These are phyloP conservation scores for Colletotrichum tabaci DNA, from an alignment of 2,329 filamentous ascomycete species.

Conservation along the genomic window DNA sequence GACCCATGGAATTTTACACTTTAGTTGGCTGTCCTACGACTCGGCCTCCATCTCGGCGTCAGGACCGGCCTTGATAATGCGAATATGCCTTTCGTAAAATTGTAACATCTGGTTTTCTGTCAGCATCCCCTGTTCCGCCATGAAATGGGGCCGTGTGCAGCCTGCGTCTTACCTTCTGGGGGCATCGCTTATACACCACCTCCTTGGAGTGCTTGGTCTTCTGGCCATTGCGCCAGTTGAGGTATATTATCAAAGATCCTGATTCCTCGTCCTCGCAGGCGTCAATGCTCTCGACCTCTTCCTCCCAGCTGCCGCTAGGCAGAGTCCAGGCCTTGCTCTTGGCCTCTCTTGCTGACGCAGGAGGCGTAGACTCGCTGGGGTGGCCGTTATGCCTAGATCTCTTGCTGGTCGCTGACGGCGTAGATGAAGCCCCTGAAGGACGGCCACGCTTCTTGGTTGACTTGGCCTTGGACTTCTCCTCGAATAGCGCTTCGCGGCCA, in stretches of 20 bases:
- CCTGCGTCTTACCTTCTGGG: slow-evolving; percentile 75
- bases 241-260: slow-evolving; percentile 75
- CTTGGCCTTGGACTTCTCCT: slow-evolving; percentile 64
- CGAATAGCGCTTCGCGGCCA: slow-evolving; percentile 71
- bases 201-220: slow-evolving; percentile 81
- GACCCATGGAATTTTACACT: neutral
- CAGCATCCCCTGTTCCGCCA: neutral
- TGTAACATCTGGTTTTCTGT: slow-evolving; percentile 66
- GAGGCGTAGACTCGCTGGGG: slow-evolving; percentile 64
- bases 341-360: slow-evolving; percentile 57
- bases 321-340: slow-evolving; percentile 70
- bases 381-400: slow-evolving; percentile 65
- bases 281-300: slow-evolving; percentile 78
- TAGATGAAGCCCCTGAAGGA: slow-evolving; percentile 54
- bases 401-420: slow-evolving; percentile 59
- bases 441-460: slow-evolving; percentile 73
- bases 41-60: slow-evolving; percentile 27
- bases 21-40: slow-evolving; percentile 5
- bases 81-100: slow-evolving; percentile 72
- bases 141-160: neutral
- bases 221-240: slow-evolving; percentile 80
- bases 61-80: slow-evolving; percentile 60
- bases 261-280: slow-evolving; percentile 77
- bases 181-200: slow-evolving; percentile 81
- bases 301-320: slow-evolving; percentile 83